Conservation (phyloP, 2,329 filamentous ascomycete genomes). For the Sphaerulina vaccinii region DNA sequence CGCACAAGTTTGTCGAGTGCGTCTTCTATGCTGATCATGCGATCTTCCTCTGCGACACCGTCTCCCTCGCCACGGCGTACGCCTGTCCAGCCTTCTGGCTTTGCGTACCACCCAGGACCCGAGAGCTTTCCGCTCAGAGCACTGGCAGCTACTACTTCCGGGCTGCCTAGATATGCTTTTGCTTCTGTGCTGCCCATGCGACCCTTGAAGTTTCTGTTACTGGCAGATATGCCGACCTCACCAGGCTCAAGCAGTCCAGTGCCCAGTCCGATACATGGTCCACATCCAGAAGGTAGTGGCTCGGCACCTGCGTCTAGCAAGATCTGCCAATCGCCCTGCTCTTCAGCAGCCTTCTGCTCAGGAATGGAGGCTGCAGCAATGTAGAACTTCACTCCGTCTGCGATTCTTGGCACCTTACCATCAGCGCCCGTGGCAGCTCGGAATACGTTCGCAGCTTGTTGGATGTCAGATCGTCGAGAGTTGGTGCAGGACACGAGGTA, state of each 20-base stretch:
- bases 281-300: conserved; percentile 70
- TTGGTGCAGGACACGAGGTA: conserved; percentile 94
- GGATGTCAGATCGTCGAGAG: conserved; percentile 74
- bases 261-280: conserved; percentile 82
- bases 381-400: conserved; percentile 77
- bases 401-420: conserved; percentile 67
- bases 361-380: conserved; percentile 79
- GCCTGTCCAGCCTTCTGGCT: conserved; percentile 65
- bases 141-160: conserved; percentile 88
- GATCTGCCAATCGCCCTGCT: conserved; percentile 79
- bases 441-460: conserved; percentile 81
- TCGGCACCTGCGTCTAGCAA: conserved; percentile 77
- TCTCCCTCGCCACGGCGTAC: conserved; percentile 71
- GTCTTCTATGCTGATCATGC: conserved; percentile 65
- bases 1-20: conserved; percentile 69
- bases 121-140: conserved; percentile 71
- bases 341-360: conserved; percentile 76
- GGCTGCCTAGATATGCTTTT: conserved; percentile 81
- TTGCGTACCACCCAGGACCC: conserved; percentile 76
- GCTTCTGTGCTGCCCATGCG: conserved; percentile 80
- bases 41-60: conserved; percentile 62
- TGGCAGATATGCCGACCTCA: conserved; percentile 82
- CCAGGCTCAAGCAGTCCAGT: conserved; percentile 75
- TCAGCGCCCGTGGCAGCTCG: conserved; percentile 66
- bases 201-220: conserved; percentile 88